phyloP scores from a whole-genome alignment of 257 asterid genomes.

The Voacanga thouarsii region DNA sequence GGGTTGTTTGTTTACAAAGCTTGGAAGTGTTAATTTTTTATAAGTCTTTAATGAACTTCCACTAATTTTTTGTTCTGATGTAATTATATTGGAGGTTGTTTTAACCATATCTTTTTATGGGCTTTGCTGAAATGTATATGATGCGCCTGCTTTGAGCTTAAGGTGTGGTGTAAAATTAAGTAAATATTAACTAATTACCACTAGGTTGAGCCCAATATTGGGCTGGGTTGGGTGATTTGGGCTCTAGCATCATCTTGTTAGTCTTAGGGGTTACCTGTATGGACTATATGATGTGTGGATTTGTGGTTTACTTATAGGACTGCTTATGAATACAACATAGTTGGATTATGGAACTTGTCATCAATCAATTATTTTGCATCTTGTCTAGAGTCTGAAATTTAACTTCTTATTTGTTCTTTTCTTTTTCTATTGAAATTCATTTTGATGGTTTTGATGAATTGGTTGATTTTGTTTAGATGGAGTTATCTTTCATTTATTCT shows the following conservation, averaged over 20 bases:
- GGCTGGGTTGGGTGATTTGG: not conserved
- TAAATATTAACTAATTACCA: not conserved
- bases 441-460: too few relatives aligned
- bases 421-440: too few relatives aligned
- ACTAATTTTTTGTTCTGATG: not conserved
- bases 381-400: too few relatives aligned
- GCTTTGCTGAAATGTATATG: not conserved
- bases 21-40: not conserved
- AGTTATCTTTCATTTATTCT: too few relatives aligned
- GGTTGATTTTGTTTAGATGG: too few relatives aligned
- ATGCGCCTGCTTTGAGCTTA: not conserved
- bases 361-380: too few relatives aligned
- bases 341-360: too few relatives aligned
- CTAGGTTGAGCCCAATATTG: not conserved
- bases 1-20: not conserved
- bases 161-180: constrained; percentile 9
- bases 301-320: too few relatives aligned
- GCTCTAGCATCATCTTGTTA: not conserved
- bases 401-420: too few relatives aligned
- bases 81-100: not conserved
- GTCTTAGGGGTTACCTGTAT: too few relatives aligned
- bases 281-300: too few relatives aligned
- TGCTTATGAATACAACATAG: too few relatives aligned
- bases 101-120: constrained; percentile 3
- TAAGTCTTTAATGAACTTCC: not conserved